A percentile compares a stretch with the other conserved stretches of the same genome.
phyloP scores from a whole-genome alignment of 306 rosid genomes.

The Cicer judaicum region DNA sequence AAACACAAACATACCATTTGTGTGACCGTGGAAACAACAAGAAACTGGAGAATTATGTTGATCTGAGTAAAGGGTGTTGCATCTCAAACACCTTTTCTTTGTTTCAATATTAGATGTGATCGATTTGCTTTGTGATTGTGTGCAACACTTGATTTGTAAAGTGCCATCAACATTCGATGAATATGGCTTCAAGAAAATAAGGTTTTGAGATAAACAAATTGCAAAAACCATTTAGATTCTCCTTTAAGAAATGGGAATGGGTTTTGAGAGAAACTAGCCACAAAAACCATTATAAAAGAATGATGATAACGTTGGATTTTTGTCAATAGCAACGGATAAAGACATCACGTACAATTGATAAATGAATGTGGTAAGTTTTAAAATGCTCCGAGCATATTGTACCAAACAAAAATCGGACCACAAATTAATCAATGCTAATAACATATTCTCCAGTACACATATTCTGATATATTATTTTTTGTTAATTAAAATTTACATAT shows the following conservation, averaged over 20 bases:
- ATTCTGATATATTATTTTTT: too few relatives aligned
- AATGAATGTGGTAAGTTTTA: not conserved
- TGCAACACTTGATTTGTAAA: constrained; percentile 46
- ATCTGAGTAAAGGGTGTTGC: constrained; percentile 66
- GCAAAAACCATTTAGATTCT: constrained; percentile 52
- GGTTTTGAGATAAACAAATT: constrained; percentile 31
- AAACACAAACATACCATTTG: constrained; percentile 55
- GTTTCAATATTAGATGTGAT: constrained; percentile 40
- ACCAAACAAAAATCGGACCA: too few relatives aligned
- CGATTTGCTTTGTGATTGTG: constrained; percentile 36
- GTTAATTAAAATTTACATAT: too few relatives aligned
- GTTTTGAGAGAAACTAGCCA: not conserved
- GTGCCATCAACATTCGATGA: constrained; percentile 27
- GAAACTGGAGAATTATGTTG: constrained; percentile 62
- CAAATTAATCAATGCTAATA: too few relatives aligned
- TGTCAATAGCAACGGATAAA: constrained; percentile 2
- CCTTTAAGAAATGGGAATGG: not conserved
- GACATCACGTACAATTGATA: not conserved
- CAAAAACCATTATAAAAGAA: not conserved
- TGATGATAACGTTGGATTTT: not conserved
- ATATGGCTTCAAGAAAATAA: constrained; percentile 36
- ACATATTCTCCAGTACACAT: too few relatives aligned
- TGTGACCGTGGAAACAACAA: constrained; percentile 89
- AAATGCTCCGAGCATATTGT: too few relatives aligned
- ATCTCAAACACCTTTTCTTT: constrained; percentile 68